phyloP scores from a whole-genome alignment of 2,329 filamentous ascomycete species.

The Xylariomycetidae sp. region DNA sequence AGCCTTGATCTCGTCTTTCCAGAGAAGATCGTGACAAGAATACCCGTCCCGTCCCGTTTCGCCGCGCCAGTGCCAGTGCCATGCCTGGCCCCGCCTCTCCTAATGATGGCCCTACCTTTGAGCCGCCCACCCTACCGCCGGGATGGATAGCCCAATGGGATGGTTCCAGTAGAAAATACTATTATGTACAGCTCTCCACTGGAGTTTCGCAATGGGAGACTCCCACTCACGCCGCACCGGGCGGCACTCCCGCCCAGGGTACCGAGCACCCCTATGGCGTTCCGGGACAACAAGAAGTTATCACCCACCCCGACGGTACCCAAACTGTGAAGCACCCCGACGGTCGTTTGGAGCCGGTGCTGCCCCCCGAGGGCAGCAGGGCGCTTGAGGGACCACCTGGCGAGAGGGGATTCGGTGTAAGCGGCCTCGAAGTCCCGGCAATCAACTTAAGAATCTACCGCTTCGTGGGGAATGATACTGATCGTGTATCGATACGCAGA shows the following conservation, averaged over 20 bases:
- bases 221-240: constrained; percentile 60
- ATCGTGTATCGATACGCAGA: constrained; percentile 33
- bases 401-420: constrained; percentile 62
- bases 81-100: constrained; percentile 58
- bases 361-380: constrained; percentile 47
- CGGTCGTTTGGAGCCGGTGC: constrained; percentile 55
- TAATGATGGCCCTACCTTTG: constrained; percentile 53
- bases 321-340: constrained; percentile 58
- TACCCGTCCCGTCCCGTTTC: too few species aligned
- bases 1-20: too few species aligned
- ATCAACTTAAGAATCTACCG: too few species aligned
- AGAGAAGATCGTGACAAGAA: too few species aligned
- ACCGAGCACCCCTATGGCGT: constrained; percentile 60
- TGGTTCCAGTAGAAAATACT: constrained; percentile 59
- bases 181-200: constrained; percentile 68
- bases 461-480: constrained; percentile 18
- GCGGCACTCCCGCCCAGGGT: constrained; percentile 52
- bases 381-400: constrained; percentile 44
- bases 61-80: too few species aligned
- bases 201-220: constrained; percentile 72
- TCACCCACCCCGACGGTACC: constrained; percentile 58
- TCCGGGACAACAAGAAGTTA: constrained; percentile 46
- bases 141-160: constrained; percentile 72
- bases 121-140: constrained; percentile 55
- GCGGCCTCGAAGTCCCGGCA: constrained; percentile 33